A percentile compares a stretch with the other conserved stretches of the same genome.
phyloP scores from a whole-genome alignment of 305 asterid species.

The Fraxinus velutina region DNA sequence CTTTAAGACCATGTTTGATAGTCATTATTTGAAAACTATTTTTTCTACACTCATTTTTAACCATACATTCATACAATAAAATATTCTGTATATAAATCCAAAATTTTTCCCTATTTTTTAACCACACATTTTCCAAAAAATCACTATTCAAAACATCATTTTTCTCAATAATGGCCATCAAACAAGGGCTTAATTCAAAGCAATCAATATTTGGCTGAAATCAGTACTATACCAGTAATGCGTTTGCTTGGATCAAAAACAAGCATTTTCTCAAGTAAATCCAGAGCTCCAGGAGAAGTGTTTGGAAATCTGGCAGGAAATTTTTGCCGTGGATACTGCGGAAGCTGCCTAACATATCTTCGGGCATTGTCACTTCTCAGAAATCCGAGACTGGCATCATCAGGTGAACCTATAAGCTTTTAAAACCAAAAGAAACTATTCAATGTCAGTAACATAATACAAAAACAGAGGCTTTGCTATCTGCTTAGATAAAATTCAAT shows the following conservation, averaged over 20 bases:
- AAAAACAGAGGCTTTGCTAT: not conserved
- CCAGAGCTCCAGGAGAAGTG: conserved; percentile 51
- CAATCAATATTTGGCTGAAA: not conserved
- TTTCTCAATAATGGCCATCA: too few relatives aligned
- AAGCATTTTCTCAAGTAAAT: conserved; percentile 56
- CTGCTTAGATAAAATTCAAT: not conserved
- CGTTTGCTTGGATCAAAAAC: conserved; percentile 55
- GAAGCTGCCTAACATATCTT: conserved; percentile 60
- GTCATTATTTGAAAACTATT: too few relatives aligned
- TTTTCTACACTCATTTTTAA: too few relatives aligned
- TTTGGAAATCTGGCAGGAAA: conserved; percentile 53
- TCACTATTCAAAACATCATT: too few relatives aligned
- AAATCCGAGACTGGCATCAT: conserved; percentile 66
- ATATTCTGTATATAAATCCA: too few relatives aligned
- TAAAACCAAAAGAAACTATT: conserved; percentile 1
- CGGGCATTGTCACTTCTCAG: conserved; percentile 67
- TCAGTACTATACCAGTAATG: conserved; percentile 37
- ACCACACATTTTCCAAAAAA: too few relatives aligned
- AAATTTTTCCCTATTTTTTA: too few relatives aligned
- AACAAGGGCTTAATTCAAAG: not conserved
- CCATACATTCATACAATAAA: too few relatives aligned
- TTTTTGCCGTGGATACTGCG: conserved; percentile 60
- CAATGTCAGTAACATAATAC: not conserved
- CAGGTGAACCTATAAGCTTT: conserved; percentile 58
- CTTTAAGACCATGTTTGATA: too few relatives aligned